phyloP scores from a whole-genome alignment of 768 basidiomycete genomes.

The Boletus coccyginus region DNA sequence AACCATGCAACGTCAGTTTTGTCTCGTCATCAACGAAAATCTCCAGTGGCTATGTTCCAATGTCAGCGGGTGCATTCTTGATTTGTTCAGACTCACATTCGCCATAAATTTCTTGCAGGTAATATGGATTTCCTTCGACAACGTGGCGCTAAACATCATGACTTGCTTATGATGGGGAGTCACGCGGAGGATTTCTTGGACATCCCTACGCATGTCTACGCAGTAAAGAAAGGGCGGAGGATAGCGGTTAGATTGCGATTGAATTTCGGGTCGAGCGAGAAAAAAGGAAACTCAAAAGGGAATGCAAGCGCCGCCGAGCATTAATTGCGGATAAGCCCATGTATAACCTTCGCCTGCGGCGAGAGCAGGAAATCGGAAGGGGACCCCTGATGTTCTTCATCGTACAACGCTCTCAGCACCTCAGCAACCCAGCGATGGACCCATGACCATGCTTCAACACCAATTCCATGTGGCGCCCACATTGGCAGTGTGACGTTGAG shows the following conservation, averaged over 20 bases:
- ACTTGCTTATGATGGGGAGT: slow-evolving; percentile 99
- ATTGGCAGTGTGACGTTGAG: no score
- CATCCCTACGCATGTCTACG: slow-evolving; percentile 99
- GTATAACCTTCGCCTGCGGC: no score
- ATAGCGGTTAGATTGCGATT: slow-evolving; percentile 63
- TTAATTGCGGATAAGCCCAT: no score
- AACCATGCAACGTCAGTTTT: slow-evolving; percentile 94
- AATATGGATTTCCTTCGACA: slow-evolving; percentile 93
- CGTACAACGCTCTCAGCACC: no score
- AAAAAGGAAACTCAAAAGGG: no score
- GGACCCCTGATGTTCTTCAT: no score
- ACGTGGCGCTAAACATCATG: slow-evolving; percentile 99
- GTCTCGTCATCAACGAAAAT: slow-evolving; percentile 99
- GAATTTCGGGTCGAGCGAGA: slow-evolving; percentile 48
- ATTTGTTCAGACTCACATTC: slow-evolving; percentile 58
- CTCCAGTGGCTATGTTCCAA: slow-evolving; percentile 78
- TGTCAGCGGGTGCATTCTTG: neutral
- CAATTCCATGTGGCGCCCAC: no score
- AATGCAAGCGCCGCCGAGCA: no score
- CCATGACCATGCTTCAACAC: no score
- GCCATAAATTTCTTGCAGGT: slow-evolving; percentile 99
- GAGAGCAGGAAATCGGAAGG: no score
- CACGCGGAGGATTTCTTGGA: slow-evolving; percentile 99
- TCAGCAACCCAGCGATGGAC: no score
- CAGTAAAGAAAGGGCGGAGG: slow-evolving; percentile 45